phyloP scores from a whole-genome alignment of 176 grass and related monocot genomes.

The Juncus inflexus region DNA sequence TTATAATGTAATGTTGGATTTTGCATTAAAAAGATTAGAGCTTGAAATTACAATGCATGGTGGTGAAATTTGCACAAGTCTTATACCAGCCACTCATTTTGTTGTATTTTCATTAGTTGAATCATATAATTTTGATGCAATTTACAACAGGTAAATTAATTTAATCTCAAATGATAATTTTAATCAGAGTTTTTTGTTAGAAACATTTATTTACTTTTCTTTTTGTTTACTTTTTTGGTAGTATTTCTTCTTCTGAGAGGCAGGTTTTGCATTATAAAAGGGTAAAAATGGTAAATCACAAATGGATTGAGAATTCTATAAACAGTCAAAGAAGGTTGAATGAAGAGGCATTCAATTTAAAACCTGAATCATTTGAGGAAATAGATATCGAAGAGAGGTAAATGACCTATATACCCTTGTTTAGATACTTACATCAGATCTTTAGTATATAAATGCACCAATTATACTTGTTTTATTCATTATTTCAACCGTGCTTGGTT shows the following conservation, averaged over 20 bases:
- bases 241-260: constrained; percentile 52
- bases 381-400: constrained; percentile 63
- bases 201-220: constrained; percentile 12
- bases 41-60: constrained; percentile 82
- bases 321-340: constrained; percentile 47
- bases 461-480: not conserved
- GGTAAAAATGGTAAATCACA: constrained; percentile 63
- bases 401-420: constrained; percentile 15
- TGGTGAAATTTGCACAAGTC: constrained; percentile 68
- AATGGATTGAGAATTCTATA: constrained; percentile 89
- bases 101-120: constrained; percentile 62
- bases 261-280: constrained; percentile 64
- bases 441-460: constrained; percentile 10
- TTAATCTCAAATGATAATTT: not conserved
- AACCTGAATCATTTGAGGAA: constrained; percentile 73
- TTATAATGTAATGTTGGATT: constrained; percentile 68
- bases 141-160: constrained; percentile 72
- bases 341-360: constrained; percentile 76
- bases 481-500: constrained; percentile 23
- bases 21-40: constrained; percentile 67
- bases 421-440: constrained; percentile 21
- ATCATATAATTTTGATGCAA: constrained; percentile 60
- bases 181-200: not conserved
- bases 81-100: constrained; percentile 72
- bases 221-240: constrained; percentile 37